Evolutionary conservation across 202 grass and related monocot species (phyloP).

Genomic region (Zizania palustris): DNA sequence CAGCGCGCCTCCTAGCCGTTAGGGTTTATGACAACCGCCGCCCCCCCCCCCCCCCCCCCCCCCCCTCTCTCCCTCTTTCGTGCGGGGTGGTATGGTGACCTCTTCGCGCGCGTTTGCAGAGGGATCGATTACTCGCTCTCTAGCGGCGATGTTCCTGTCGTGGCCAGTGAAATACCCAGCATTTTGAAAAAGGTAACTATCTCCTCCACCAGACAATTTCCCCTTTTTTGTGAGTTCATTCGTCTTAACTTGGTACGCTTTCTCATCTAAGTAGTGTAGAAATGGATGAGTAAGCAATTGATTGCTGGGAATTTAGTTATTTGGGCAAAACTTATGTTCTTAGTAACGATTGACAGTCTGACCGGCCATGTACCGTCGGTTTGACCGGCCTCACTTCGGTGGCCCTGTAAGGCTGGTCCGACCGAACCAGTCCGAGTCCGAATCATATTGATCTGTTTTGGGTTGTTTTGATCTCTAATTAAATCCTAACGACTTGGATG

Average conservation of each 20-base stretch:
- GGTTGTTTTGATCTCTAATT: no score
- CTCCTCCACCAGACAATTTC: not conserved
- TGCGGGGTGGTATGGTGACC: not conserved
- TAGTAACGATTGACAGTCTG: not conserved
- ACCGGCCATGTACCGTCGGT: no score
- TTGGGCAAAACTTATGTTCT: not conserved
- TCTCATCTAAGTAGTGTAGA: not conserved
- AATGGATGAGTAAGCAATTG: not conserved
- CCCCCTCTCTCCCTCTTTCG: not conserved
- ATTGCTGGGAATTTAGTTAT: constrained; percentile 4
- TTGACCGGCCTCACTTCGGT: no score
- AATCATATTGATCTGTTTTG: no score
- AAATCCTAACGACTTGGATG: no score
- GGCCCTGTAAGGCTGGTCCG: no score
- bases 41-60: not conserved
- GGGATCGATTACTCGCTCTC: constrained; percentile 90
- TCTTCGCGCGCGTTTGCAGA: constrained; percentile 49
- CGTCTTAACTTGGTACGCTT: not conserved
- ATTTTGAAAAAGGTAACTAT: constrained; percentile 67
- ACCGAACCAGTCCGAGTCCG: no score
- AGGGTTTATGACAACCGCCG: not conserved
- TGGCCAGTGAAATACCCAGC: constrained; percentile 55
- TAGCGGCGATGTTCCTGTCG: constrained; percentile 58
- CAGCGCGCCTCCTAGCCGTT: not conserved
- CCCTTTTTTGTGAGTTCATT: not conserved